Conservation (phyloP, 2,329 filamentous ascomycete species). For the Elsinoe batatas region DNA sequence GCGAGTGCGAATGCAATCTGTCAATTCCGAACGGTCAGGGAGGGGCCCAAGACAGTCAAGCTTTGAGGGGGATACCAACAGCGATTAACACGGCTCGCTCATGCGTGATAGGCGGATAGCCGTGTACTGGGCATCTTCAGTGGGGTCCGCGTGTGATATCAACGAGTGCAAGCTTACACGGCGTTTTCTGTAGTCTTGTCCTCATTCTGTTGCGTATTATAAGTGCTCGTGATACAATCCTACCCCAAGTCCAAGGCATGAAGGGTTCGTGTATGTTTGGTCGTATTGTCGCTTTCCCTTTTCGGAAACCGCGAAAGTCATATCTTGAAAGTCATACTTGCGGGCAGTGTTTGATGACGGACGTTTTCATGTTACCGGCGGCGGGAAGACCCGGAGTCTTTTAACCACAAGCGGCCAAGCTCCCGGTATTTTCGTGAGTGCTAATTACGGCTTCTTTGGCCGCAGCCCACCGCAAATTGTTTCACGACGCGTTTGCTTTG, state of each 20-base stretch:
- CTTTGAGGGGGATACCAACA: slow-evolving; percentile 9
- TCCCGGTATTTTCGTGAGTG: neutral
- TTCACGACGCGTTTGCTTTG: slow-evolving; percentile 12
- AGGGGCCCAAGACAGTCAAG: neutral
- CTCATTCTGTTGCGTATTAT: slow-evolving; percentile 7
- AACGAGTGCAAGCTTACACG: neutral
- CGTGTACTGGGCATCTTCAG: neutral
- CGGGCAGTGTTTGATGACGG: slow-evolving; percentile 7
- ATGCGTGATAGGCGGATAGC: slow-evolving; percentile 7
- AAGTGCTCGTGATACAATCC: neutral
- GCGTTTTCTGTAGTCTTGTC: slow-evolving; percentile 8
- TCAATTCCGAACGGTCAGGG: slow-evolving; percentile 8
- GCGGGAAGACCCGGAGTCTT: neutral
- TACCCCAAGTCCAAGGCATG: neutral
- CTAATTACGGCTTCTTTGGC: neutral
- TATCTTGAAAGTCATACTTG: neutral
- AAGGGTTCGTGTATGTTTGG: neutral
- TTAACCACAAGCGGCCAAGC: neutral
- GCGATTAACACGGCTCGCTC: slow-evolving; percentile 5
- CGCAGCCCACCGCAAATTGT: slow-evolving; percentile 1
- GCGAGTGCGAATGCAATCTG: slow-evolving; percentile 65
- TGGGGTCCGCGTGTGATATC: too few species aligned
- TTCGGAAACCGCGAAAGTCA: slow-evolving; percentile 3
- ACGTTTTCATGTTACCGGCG: slow-evolving; percentile 1
- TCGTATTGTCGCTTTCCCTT: neutral